Evolutionary conservation across 257 asterid species (phyloP).

Genomic region (Solanum paucissectum): DNA sequence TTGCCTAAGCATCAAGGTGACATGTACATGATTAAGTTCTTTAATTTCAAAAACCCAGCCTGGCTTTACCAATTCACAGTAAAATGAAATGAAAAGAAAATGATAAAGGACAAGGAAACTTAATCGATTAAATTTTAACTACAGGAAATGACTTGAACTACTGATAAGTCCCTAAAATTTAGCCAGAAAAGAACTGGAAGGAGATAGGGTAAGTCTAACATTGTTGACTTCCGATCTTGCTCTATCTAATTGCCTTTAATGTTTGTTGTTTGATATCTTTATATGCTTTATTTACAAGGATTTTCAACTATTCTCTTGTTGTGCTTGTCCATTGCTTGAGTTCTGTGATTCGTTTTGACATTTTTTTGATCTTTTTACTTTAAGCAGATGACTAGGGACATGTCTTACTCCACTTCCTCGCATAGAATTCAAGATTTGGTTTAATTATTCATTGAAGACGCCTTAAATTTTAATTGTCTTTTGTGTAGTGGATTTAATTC

Average conservation of each 20-base stretch:
- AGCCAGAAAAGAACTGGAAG: background rate
- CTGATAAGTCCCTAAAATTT: background rate
- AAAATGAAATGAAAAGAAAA: background rate
- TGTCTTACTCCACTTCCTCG: background rate
- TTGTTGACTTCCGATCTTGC: background rate
- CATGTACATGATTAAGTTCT: background rate
- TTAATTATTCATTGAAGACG: background rate
- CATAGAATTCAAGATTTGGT: background rate
- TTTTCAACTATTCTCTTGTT: background rate
- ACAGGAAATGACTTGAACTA: background rate
- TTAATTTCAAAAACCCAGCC: background rate
- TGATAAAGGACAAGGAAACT: background rate
- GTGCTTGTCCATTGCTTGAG: background rate
- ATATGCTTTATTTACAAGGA: background rate
- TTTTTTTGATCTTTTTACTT: background rate
- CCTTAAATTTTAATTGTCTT: background rate
- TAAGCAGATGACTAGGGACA: background rate
- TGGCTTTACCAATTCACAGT: background rate
- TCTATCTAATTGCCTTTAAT: background rate
- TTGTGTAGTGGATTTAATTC: conserved; percentile 50
- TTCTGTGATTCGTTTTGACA: background rate
- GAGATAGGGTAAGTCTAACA: background rate
- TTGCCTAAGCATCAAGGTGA: background rate
- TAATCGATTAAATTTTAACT: background rate
- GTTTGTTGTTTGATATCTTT: background rate